Evolutionary conservation across 768 basidiomycete genomes (phyloP).

Genomic region (Tulasnella sp.): DNA sequence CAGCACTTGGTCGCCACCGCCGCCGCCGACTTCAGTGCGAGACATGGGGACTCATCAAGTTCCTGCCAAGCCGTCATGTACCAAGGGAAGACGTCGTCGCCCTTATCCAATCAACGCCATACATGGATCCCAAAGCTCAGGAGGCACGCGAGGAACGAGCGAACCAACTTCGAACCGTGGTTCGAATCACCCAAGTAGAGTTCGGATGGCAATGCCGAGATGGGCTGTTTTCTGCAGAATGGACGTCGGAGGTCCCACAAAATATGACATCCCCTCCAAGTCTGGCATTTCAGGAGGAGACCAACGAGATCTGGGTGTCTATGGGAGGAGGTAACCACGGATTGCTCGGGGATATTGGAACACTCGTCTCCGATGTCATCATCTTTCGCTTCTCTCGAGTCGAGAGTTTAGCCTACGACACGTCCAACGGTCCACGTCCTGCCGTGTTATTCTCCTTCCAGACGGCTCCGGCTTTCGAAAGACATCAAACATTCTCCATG

Average conservation of each 20-base stretch:
- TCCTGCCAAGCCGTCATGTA: not conserved
- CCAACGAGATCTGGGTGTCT: not conserved
- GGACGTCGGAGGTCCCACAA: not conserved
- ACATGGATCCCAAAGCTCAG: not conserved
- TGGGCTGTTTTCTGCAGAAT: slow-evolving; percentile 24
- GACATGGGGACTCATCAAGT: not conserved
- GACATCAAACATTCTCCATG: not conserved
- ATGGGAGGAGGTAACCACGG: not conserved
- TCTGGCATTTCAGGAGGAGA: slow-evolving; percentile 11
- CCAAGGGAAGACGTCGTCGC: not conserved
- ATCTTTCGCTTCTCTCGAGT: slow-evolving; percentile 12
- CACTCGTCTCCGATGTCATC: not conserved
- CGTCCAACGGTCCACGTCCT: not conserved
- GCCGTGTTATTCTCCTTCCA: slow-evolving; percentile 18
- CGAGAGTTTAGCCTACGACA: slow-evolving; percentile 13
- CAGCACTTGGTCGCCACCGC: not conserved
- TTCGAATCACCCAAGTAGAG: not conserved
- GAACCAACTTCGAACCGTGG: not conserved
- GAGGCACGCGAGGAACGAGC: not conserved
- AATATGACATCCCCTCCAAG: not conserved
- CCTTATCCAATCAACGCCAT: slow-evolving; percentile 19
- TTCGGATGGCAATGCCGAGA: slow-evolving; percentile 30
- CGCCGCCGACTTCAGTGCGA: slow-evolving; percentile 13
- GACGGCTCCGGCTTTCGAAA: slow-evolving; percentile 20
- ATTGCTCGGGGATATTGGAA: not conserved